phyloP scores from a whole-genome alignment of 2,329 filamentous ascomycete species.

The Dactylellina parvicollis region DNA sequence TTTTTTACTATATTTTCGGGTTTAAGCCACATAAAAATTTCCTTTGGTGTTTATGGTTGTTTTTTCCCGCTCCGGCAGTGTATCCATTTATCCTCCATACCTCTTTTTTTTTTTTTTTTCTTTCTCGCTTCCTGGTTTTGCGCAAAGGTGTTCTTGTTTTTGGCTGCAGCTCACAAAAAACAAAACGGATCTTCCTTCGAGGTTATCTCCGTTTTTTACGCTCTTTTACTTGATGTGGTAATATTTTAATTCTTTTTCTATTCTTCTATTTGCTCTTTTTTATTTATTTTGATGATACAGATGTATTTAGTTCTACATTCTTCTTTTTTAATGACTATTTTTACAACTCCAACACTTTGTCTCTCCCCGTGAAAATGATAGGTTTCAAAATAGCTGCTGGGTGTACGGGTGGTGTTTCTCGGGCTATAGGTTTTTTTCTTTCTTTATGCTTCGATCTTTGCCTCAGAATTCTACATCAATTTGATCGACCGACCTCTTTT shows the following conservation, averaged over 20 bases:
- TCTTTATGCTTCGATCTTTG: neutral
- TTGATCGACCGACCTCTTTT: neutral
- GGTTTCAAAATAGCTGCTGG: neutral
- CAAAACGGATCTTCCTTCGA: slow-evolving; percentile 12
- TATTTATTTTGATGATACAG: neutral
- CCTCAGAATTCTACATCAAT: neutral
- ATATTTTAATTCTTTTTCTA: slow-evolving; percentile 7
- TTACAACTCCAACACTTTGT: neutral
- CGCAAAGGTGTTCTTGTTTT: too few relatives aligned
- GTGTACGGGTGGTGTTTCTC: neutral
- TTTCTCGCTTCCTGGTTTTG: neutral
- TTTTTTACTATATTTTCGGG: slow-evolving; percentile 14
- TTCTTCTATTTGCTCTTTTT: neutral
- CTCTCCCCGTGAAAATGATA: neutral
- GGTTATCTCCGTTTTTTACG: slow-evolving; percentile 20
- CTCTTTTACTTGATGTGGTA: slow-evolving; percentile 5
- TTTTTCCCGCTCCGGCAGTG: too few relatives aligned
- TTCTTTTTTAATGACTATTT: neutral
- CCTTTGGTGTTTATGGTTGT: slow-evolving; percentile 8
- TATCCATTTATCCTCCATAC: too few relatives aligned
- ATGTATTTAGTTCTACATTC: neutral
- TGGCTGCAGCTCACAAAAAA: too few relatives aligned
- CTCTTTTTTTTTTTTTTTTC: slow-evolving; percentile 8
- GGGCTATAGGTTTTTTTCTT: neutral
- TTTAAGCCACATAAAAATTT: slow-evolving; percentile 27